Evolutionary conservation across 2,329 filamentous ascomycete genomes (phyloP), one percentile per base, ranked within the genome.

Genomic region (Magnaporthiopsis rhizophila): DNA sequence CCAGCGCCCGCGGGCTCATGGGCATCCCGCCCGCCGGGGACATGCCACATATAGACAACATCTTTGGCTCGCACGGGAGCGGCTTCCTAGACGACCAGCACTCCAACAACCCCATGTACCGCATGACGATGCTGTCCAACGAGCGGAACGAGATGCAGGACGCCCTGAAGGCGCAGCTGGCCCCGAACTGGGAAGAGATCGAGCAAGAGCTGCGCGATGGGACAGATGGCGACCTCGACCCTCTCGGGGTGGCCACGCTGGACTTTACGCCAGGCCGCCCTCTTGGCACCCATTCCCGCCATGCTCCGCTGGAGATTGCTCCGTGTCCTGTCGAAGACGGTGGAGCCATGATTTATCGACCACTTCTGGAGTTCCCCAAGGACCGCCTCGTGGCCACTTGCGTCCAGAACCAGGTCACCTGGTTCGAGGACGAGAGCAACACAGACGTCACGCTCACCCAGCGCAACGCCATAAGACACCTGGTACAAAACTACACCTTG

Each of bases 341-440:
- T 2, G 90, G 90, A 2, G 75, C 94, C 30, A 80, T 76, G 64
- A 75, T 93, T 24, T 83, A 88, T 69, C 84, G 91, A 9, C 91
- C 91, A 3, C 75, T 95, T 61, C 77, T 96, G 9, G 73, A 74
- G 11, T 92, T 93, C 71, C 78, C 82, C 66, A 96, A 98, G 76
- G 81, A 85, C 62, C 80, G 88, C 50, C 80, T 97, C n/a, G 81
- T 89, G 58, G 85, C 86, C 1, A 92, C 91, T 0, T 97, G 94
- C 71, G 74, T 87, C 66, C 79, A 83, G n/a, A 83, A 87, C 68
- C 76, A 80, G 0, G 77, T 96, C 12, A 76, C 78, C 0, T 98
- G 91, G 89, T 90, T 92, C 67, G 91, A 95, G 72, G 95, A 99
- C 73, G 78, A 80, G 58, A 97, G 93, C 1, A 99, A 99, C 71